Evolutionary conservation across 2,329 filamentous ascomycete species (phyloP).

Genomic region (Pseudogymnoascus verrucosus): DNA sequence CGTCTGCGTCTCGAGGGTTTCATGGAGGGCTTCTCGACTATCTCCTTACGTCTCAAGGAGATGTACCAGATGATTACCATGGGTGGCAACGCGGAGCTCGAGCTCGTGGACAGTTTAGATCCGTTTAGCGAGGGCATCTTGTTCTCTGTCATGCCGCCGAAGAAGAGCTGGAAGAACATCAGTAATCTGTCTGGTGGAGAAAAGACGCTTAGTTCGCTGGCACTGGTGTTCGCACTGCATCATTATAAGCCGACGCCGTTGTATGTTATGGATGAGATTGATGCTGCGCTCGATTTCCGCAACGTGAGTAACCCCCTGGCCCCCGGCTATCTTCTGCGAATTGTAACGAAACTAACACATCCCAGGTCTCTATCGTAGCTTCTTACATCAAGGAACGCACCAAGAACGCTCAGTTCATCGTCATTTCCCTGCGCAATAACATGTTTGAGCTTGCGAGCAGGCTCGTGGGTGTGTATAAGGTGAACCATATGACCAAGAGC

Average conservation of each 20-base stretch:
- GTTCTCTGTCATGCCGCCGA: conserved; percentile 98
- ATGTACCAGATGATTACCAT: conserved; percentile 99
- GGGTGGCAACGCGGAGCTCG: conserved; percentile 95
- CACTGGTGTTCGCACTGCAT: conserved; percentile 94
- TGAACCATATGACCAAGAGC: conserved; percentile 97
- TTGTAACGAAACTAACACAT: conserved; percentile 10
- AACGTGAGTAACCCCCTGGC: conserved; percentile 60
- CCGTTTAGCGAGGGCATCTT: conserved; percentile 95
- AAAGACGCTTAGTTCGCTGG: conserved; percentile 89
- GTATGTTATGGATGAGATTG: conserved; percentile 99
- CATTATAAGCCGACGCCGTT: conserved; percentile 96
- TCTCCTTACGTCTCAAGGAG: conserved; percentile 91
- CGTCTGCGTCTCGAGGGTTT: conserved; percentile 88
- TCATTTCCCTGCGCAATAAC: conserved; percentile 96
- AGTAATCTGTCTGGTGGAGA: conserved; percentile 91
- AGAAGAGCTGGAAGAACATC: conserved; percentile 99
- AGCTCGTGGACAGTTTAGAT: conserved; percentile 91
- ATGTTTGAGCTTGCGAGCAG: conserved; percentile 99
- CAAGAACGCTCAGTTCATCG: conserved; percentile 98
- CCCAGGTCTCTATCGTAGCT: conserved; percentile 87
- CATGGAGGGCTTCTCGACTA: conserved; percentile 94
- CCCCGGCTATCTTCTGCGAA: conserved; percentile 6
- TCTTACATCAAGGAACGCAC: conserved; percentile 99
- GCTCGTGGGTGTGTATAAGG: conserved; percentile 96
- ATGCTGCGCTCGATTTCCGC: conserved; percentile 93